Base-by-base conservation (phyloP, 306 rosid genomes). In the Sesbania bispinosa region DNA sequence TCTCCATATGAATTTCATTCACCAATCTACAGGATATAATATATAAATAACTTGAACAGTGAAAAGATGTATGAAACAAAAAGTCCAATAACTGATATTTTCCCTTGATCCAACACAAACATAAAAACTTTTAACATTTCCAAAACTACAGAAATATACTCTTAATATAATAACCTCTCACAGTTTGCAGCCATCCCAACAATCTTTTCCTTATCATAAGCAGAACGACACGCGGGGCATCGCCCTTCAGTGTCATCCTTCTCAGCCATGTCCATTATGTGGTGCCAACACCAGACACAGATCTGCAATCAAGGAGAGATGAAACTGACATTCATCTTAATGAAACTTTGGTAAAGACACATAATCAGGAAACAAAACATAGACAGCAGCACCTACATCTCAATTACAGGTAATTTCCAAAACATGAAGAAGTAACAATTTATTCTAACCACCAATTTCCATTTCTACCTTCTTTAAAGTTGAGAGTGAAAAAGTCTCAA, bases 271-370 rank as follows among this genome's bases (percentile, higher is more conserved):
- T 79, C 96, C 90, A 95, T 86, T 62, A 95, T 85, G 83, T 95
- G 99, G 82, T 95, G 97, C 97, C 99, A 95, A 77, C 99, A 95
- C 99, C 99, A 95, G 67, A 95, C 99, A 88, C 99, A 95, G 73
- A 95, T 86, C 99, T 95, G 82, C 62, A 42, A 75, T 65, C 46
- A 74, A 68, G 55, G 43, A 75, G 27, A 26, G 27, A 47, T 50
- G 43, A 75, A 63, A 74, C 54, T 42, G 57, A 57, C 63, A 79
- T 65, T 23, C 23, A 29, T 65, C 18, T 55, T 39, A 66, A 46
- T 57, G 41, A 79, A 59, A 42, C 26, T 57, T 41, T 23, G 33
- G 73, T 38, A 47, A 61, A 67, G 52, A 36, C 59, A 45, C 29
- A 6, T 59, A 8, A 35, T 42, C 71, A 14, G 39, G 18, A 55